Base-by-base conservation (phyloP, 306 rosid genomes). In the Castanospermum australe region DNA sequence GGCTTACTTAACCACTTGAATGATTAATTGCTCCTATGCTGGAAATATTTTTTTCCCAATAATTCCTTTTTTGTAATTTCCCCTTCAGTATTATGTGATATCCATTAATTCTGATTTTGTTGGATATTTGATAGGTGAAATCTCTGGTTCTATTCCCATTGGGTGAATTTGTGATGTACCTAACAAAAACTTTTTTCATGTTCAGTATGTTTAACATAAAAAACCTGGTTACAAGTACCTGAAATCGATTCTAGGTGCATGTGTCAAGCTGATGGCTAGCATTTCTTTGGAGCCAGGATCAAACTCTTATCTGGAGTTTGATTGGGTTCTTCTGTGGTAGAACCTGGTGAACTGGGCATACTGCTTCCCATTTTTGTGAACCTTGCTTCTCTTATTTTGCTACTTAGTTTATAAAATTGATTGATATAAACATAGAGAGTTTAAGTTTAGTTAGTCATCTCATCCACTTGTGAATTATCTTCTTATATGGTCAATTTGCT, bases 51-150 rank as follows among this genome's bases (percentile, higher is more conserved):
- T 28, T 28, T 28, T 28, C 48, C 60, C 41, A n/a, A n/a, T n/a
- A 69, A 69, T 47, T 48, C 17, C 14, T 68, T 64, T 28, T 69
- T 48, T 69, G 45, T 48, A 69, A 10, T 69, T 69, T 28, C n/a
- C 41, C 42, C 28, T 66, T 5, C 41, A 66, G 8, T 69, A 48
- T 39, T 41, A 2, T 14, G 17, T 57, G 25, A 73, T 55, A 38
- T 56, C 20, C 6, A 17, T 38, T 55, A 59, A 41, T 39, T 10
- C 10, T 57, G 30, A 50, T 74, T 35, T 42, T 52, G n/a, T 52
- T 52, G 6, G 25, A 52, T 74, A 50, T 64, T 64, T 47, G 63
- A 45, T 44, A 51, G 47, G 17, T 63, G 44, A 17, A 22, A 48
- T 63, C 25, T 48, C 10, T 12, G 45, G 63, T 76, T 48, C 62